phyloP scores from a whole-genome alignment of 164 flowering plant species.

The Brasenia schreberi region DNA sequence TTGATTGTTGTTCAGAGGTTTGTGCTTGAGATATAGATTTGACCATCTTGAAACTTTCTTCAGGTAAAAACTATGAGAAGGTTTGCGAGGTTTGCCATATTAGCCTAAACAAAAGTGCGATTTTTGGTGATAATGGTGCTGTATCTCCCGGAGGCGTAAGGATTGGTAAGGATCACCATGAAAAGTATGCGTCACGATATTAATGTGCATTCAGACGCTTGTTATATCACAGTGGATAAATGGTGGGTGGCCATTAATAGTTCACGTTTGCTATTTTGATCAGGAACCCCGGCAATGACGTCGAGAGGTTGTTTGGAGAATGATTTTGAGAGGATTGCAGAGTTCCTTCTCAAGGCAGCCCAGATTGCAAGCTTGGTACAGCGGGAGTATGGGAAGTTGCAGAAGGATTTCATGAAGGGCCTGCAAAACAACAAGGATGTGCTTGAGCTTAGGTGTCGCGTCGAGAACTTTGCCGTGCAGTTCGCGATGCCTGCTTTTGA shows the following conservation, averaged over 20 bases:
- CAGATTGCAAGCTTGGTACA: slow-evolving; percentile 47
- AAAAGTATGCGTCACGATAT: background rate
- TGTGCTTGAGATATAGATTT: background rate
- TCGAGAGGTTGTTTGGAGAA: slow-evolving; percentile 80
- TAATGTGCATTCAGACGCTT: background rate
- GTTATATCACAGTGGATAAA: too few relatives aligned
- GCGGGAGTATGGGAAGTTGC: slow-evolving; percentile 55
- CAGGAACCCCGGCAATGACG: slow-evolving; percentile 95
- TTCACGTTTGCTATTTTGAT: background rate
- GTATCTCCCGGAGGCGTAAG: slow-evolving; percentile 81
- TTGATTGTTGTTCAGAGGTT: background rate
- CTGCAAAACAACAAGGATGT: slow-evolving; percentile 61
- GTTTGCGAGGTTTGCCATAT: slow-evolving; percentile 77
- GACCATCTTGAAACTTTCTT: background rate
- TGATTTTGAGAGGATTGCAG: slow-evolving; percentile 80
- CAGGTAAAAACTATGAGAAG: slow-evolving; percentile 74
- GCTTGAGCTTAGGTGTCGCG: slow-evolving; percentile 45
- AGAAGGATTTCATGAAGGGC: slow-evolving; percentile 48
- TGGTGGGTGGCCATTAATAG: background rate
- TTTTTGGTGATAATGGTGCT: slow-evolving; percentile 71
- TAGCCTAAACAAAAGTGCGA: slow-evolving; percentile 69
- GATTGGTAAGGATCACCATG: slow-evolving; percentile 39
- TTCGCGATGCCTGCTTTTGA: slow-evolving; percentile 78
- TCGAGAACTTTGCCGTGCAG: slow-evolving; percentile 65
- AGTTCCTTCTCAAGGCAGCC: slow-evolving; percentile 68